Evolutionary conservation across 805 yeast species (phyloP), one percentile per base, ranked within the genome.

Genomic region (Lipomyces mesembrius): DNA sequence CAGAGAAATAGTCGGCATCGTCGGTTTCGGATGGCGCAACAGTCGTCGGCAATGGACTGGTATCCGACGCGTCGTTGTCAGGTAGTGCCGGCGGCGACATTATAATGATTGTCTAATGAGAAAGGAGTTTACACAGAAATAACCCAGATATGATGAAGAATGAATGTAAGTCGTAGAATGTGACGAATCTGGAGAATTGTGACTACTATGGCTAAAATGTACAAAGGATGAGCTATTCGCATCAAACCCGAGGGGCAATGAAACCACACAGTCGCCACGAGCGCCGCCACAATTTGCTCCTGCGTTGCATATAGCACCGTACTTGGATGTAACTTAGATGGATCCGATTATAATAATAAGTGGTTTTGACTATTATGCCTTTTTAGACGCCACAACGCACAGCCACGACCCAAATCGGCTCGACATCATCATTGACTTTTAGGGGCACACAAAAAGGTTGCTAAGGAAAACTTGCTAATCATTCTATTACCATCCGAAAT

Each of bases 1-100:
- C 68, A 32, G 58, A 55, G 43, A 59, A 53, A 29, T 59, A 59
- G 32, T 66, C 63, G 22, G 39, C 60, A 54, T 62, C 67, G 34
- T 63, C 66, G 9, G 53, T 59, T 11, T 57, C 64, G 22, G 67
- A 32, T 12, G 67, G 57, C 57, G 61, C 61, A 57, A 59, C 65
- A 58, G 54, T 61, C 25, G 49, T 43, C 49, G 49, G 49, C 49
- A 43, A n/a, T 11, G 49, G 49, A 43, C 49, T 43, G 22, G 49
- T 43, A 43, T 43, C 49, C 3, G 64, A 60, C 60, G 66, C 63
- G 67, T 59, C 69, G 22, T 56, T 51, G 22, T 67, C 61, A 34
- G 61, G 35, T 25, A 46, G 61, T 2, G 69, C 43, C 14, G 62
- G 61, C 25, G 65, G 59, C 34, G 60, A 49, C 57, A 59, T 53